A percentile compares a stretch with the other conserved stretches of the same genome.
Conservation (phyloP, 2,329 filamentous ascomycete species). For the Xylaria hypoxylon region DNA sequence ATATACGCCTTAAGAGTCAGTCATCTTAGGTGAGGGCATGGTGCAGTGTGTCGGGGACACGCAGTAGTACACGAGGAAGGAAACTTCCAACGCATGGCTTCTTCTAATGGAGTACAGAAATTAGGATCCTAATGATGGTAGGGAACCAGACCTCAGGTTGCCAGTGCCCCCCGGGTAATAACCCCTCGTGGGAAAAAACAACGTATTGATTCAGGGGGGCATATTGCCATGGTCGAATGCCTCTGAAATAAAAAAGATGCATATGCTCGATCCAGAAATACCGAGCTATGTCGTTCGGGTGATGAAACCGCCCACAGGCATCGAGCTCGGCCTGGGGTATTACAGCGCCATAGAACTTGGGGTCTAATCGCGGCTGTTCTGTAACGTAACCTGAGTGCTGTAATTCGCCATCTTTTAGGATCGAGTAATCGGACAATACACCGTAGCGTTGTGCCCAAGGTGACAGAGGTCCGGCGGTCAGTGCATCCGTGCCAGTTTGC, state of each 20-base stretch:
- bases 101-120: not conserved
- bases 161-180: constrained; percentile 17
- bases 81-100: not conserved
- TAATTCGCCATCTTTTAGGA: not conserved
- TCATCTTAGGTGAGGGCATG: not conserved
- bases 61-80: not conserved
- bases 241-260: not conserved
- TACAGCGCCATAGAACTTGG: constrained; percentile 7
- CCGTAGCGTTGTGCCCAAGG: constrained; percentile 21
- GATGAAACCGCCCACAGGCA: not conserved
- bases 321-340: not conserved
- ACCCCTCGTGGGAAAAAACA: constrained; percentile 13
- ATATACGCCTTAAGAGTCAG: not conserved
- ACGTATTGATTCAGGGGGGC: constrained; percentile 11
- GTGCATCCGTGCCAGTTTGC: no score
- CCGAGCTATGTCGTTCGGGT: constrained; percentile 1
- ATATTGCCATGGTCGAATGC: not conserved
- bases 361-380: not conserved
- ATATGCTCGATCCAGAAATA: not conserved
- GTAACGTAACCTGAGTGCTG: constrained; percentile 1
- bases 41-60: not conserved
- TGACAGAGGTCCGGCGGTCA: not conserved
- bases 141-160: not conserved
- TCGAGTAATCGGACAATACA: not conserved
- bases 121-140: not conserved